Evolutionary conservation across 352 stramenopile species (phyloP).

Genomic region (Phytophthora lateralis): DNA sequence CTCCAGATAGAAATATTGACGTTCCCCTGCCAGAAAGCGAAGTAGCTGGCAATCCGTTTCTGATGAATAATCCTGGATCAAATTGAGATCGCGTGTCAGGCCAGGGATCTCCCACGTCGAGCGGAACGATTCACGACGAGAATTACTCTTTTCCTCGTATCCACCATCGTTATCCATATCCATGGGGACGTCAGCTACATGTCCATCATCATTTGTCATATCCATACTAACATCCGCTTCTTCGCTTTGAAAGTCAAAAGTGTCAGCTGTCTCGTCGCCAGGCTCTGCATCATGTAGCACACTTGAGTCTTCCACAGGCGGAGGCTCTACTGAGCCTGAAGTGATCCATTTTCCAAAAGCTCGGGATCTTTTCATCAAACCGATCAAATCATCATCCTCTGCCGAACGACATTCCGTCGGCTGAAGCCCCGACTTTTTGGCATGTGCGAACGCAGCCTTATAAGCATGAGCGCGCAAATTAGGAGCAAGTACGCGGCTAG

Average conservation of each 20-base stretch:
- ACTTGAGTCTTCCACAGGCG: not conserved
- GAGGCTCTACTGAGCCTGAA: constrained; percentile 12
- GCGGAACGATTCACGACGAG: constrained; percentile 51
- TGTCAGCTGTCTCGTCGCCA: constrained; percentile 12
- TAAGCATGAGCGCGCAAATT: constrained; percentile 1
- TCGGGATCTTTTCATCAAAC: constrained; percentile 40
- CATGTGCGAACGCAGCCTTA: constrained; percentile 7
- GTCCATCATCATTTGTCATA: not conserved
- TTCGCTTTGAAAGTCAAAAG: constrained; percentile 22
- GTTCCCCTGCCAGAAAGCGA: constrained; percentile 60
- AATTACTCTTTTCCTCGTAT: constrained; percentile 20
- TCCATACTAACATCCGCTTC: constrained; percentile 16
- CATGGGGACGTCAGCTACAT: constrained; percentile 5
- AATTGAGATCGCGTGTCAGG: constrained; percentile 65
- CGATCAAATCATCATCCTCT: constrained; percentile 28
- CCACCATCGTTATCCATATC: constrained; percentile 13
- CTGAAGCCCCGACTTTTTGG: constrained; percentile 1
- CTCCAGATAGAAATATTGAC: constrained; percentile 84
- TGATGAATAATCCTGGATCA: constrained; percentile 78
- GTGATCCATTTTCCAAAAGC: constrained; percentile 44
- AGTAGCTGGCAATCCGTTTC: constrained; percentile 72
- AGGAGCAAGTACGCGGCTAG: constrained; percentile 5
- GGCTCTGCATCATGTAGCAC: constrained; percentile 1
- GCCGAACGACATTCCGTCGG: not conserved
- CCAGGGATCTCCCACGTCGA: constrained; percentile 66